phyloP scores from a whole-genome alignment of 345 rosid genomes.

The Salix purpurea region DNA sequence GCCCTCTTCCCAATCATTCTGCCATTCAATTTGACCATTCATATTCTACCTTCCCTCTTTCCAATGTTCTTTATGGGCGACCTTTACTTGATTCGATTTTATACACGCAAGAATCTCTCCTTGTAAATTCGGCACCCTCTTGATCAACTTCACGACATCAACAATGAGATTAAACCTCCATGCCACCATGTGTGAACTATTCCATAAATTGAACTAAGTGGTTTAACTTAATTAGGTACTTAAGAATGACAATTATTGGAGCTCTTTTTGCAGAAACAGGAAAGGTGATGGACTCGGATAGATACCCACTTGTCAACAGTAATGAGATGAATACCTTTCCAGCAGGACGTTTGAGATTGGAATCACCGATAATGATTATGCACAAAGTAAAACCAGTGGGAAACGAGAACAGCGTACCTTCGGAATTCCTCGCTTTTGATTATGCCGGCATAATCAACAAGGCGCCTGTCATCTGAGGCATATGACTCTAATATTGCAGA shows the following conservation, averaged over 20 bases:
- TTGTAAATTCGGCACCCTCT: not conserved
- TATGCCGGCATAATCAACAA: constrained; percentile 57
- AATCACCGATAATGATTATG: not conserved
- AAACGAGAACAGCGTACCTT: constrained; percentile 37
- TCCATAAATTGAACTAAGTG: not conserved
- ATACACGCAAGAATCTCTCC: not conserved
- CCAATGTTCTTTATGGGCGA: not conserved
- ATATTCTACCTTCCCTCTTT: not conserved
- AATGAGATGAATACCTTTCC: not conserved
- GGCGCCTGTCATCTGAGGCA: constrained; percentile 59
- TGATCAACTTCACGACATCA: not conserved
- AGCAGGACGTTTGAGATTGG: not conserved
- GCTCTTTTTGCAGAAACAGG: not conserved
- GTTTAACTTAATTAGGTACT: not conserved
- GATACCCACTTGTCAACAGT: not conserved
- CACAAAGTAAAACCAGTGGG: not conserved
- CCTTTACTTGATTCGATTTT: not conserved
- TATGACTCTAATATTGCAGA: constrained; percentile 72
- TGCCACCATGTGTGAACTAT: not conserved
- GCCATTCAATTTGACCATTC: not conserved
- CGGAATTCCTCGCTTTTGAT: constrained; percentile 76
- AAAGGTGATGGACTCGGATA: not conserved
- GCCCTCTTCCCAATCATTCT: not conserved
- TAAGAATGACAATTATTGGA: not conserved
- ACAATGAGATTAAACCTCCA: not conserved